Conservation (phyloP, 306 rosid genomes). For the Comarum palustre region DNA sequence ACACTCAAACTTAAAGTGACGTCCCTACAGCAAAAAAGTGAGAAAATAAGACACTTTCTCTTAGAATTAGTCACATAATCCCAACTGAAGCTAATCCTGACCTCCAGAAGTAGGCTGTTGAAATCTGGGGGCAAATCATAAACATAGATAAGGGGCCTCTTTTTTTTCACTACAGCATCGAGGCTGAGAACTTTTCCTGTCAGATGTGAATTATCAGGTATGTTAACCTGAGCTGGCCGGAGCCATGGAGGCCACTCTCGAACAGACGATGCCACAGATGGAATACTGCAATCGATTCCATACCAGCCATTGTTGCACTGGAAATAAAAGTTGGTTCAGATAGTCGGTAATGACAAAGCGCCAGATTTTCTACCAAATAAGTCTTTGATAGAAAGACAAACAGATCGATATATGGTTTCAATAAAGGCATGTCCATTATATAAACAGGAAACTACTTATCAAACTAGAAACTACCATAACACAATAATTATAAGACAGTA, state of each 20-base stretch:
- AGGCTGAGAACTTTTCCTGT: constrained; percentile 45
- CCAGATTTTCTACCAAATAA: background rate
- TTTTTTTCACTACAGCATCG: constrained; percentile 59
- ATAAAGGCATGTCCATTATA: background rate
- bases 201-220: constrained; percentile 42
- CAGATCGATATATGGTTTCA: background rate
- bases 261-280: constrained; percentile 63
- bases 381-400: background rate
- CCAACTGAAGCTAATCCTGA: constrained; percentile 34
- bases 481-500: background rate
- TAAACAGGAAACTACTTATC: background rate
- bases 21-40: constrained; percentile 59
- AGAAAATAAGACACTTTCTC: constrained; percentile 24
- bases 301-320: constrained; percentile 96
- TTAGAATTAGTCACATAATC: constrained; percentile 20
- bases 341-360: constrained; percentile 12
- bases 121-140: constrained; percentile 82
- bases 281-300: constrained; percentile 93
- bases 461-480: background rate
- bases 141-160: constrained; percentile 87
- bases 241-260: constrained; percentile 93
- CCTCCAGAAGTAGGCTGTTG: constrained; percentile 94
- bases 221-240: constrained; percentile 72
- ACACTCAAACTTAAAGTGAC: constrained; percentile 82
- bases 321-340: constrained; percentile 37